Conservation (phyloP, 768 basidiomycete species). For the Calocybe cyanea region DNA sequence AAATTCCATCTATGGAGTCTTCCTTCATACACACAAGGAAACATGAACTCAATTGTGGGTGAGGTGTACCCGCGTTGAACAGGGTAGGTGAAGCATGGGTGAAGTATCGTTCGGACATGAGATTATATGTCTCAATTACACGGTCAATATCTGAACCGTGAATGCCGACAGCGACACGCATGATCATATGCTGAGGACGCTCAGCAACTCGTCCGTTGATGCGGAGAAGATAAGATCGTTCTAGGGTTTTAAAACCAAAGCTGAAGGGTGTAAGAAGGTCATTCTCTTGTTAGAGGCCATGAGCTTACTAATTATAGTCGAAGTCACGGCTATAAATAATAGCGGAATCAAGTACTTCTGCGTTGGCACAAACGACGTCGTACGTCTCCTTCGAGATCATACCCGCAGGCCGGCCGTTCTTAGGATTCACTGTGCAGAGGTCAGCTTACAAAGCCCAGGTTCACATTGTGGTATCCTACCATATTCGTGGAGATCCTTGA, state of each 20-base stretch:
- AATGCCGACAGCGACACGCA: constrained; percentile 98
- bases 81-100: constrained; percentile 97
- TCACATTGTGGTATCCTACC: constrained; percentile 54
- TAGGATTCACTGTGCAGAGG: constrained; percentile 74
- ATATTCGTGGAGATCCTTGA: constrained; percentile 88
- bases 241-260: constrained; percentile 99
- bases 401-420: constrained; percentile 80
- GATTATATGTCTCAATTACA: constrained; percentile 86
- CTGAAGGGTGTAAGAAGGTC: no score
- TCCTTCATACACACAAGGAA: constrained; percentile 99
- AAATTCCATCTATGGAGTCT: constrained; percentile 98
- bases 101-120: constrained; percentile 98
- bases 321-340: constrained; percentile 99
- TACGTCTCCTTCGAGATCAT: constrained; percentile 93
- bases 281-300: no score
- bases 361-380: constrained; percentile 75
- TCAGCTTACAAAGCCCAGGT: background rate
- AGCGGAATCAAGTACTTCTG: constrained; percentile 81
- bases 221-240: constrained; percentile 94
- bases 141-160: constrained; percentile 88
- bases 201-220: constrained; percentile 94
- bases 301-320: constrained; percentile 85
- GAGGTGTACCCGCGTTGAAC: constrained; percentile 96
- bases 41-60: constrained; percentile 93
- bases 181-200: constrained; percentile 97